phyloP scores from a whole-genome alignment of 139 green algal species.

The Micractinium sp. region DNA sequence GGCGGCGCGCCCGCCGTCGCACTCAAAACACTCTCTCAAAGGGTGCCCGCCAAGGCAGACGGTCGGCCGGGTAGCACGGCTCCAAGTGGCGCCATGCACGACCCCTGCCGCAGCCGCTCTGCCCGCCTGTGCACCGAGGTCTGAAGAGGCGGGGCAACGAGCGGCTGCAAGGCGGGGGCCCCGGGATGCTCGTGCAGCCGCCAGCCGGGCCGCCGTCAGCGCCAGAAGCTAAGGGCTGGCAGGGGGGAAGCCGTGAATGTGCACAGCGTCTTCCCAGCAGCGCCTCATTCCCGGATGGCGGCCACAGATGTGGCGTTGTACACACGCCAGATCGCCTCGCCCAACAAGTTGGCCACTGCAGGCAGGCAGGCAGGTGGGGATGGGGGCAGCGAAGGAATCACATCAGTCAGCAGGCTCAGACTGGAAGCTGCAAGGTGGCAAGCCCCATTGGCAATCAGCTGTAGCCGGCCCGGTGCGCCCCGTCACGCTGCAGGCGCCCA shows the following conservation, averaged over 20 bases:
- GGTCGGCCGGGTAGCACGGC: no score
- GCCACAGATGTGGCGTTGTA: slow-evolving; percentile 92
- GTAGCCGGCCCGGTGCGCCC: not conserved
- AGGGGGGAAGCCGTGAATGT: not conserved
- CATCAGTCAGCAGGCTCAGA: not conserved
- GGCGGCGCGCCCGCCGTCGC: no score
- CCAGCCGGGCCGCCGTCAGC: not conserved
- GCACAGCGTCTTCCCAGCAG: not conserved
- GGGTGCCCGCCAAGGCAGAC: no score
- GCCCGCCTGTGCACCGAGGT: not conserved
- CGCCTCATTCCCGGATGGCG: slow-evolving; percentile 44
- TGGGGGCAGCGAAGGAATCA: not conserved
- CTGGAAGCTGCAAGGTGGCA: not conserved
- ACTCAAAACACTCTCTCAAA: no score
- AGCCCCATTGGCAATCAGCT: not conserved
- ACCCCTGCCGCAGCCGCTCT: not conserved
- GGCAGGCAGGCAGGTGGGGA: no score
- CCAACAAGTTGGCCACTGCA: slow-evolving; percentile 95
- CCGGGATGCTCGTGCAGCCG: not conserved
- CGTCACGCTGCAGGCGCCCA: not conserved
- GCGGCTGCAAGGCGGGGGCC: not conserved
- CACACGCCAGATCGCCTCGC: slow-evolving; percentile 98
- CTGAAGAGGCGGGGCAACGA: not conserved
- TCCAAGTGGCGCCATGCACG: not conserved
- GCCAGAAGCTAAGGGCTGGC: not conserved